These are phyloP conservation scores for Aspergillus sclerotiicarbonarius DNA, from an alignment of 495 filamentous ascomycete species.

Conservation along the genomic window DNA sequence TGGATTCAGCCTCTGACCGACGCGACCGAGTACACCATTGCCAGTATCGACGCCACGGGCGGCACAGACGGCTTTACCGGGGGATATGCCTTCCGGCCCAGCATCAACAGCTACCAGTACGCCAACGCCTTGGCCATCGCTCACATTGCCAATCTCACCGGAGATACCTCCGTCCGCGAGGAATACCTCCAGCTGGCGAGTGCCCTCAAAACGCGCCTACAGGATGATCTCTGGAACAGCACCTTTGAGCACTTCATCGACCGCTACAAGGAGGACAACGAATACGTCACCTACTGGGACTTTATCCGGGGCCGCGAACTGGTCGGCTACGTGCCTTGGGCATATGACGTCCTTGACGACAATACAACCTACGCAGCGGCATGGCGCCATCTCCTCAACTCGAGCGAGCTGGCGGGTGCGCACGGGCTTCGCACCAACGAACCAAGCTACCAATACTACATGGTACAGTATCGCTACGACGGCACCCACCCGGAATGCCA, in stretches of 20 bases:
- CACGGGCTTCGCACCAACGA: slow-evolving; percentile 31
- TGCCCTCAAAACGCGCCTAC: slow-evolving; percentile 19
- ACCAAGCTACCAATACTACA: slow-evolving; percentile 33
- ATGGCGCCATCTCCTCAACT: slow-evolving; percentile 21
- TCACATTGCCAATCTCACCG: slow-evolving; percentile 23
- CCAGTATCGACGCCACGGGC: slow-evolving; percentile 28
- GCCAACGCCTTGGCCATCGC: slow-evolving; percentile 31
- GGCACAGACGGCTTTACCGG: slow-evolving; percentile 27
- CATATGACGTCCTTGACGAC: slow-evolving; percentile 29
- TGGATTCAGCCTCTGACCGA: slow-evolving; percentile 30
- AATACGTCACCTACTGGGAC: slow-evolving; percentile 30
- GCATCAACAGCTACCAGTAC: slow-evolving; percentile 34
- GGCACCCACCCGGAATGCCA: slow-evolving; percentile 25
- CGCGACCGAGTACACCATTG: slow-evolving; percentile 33
- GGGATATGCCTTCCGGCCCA: slow-evolving; percentile 28
- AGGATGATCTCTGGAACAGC: slow-evolving; percentile 28
- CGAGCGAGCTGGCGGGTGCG: slow-evolving; percentile 19
- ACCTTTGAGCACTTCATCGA: slow-evolving; percentile 35
- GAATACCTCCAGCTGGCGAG: slow-evolving; percentile 22
- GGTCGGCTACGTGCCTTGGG: slow-evolving; percentile 32
- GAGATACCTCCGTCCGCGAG: slow-evolving; percentile 16
- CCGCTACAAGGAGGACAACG: slow-evolving; percentile 27
- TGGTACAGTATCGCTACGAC: slow-evolving; percentile 30
- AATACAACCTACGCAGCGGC: slow-evolving; percentile 19
- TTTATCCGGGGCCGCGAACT: slow-evolving; percentile 31